Evolutionary conservation across 176 grass and related monocot genomes (phyloP).

Genomic region (Rhynchospora tenuis): DNA sequence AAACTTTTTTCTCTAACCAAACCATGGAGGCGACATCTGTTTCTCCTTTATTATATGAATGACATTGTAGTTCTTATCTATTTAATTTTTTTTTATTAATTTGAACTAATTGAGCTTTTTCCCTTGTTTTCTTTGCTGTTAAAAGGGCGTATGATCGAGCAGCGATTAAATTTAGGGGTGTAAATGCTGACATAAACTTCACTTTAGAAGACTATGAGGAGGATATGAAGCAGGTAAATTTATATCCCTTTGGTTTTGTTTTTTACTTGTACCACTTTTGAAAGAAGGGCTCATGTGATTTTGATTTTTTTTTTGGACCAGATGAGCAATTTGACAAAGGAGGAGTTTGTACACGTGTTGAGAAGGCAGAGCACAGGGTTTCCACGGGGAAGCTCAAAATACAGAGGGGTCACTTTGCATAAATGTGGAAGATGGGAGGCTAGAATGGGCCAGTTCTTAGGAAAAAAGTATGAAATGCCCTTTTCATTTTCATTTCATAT

Average conservation of each 20-base stretch:
- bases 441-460: conserved; percentile 91
- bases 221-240: conserved; percentile 80
- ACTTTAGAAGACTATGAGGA: conserved; percentile 80
- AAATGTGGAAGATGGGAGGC: conserved; percentile 99
- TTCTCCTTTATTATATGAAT: too few species aligned
- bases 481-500: neutral
- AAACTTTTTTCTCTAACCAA: neutral
- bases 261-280: neutral
- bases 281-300: neutral
- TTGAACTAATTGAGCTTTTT: neutral
- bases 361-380: conserved; percentile 85
- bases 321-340: conserved; percentile 89
- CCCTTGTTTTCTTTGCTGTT: neutral
- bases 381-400: conserved; percentile 94
- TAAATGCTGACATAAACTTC: conserved; percentile 96
- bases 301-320: conserved; percentile 12
- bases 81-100: neutral
- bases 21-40: neutral
- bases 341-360: conserved; percentile 98
- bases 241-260: neutral
- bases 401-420: conserved; percentile 88
- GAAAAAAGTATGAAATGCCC: conserved; percentile 61
- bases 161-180: conserved; percentile 91
- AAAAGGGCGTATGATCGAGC: conserved; percentile 92
- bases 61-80: neutral